Conservation (phyloP, 1,139 yeast genomes). For the Arxiozyma bovina region DNA sequence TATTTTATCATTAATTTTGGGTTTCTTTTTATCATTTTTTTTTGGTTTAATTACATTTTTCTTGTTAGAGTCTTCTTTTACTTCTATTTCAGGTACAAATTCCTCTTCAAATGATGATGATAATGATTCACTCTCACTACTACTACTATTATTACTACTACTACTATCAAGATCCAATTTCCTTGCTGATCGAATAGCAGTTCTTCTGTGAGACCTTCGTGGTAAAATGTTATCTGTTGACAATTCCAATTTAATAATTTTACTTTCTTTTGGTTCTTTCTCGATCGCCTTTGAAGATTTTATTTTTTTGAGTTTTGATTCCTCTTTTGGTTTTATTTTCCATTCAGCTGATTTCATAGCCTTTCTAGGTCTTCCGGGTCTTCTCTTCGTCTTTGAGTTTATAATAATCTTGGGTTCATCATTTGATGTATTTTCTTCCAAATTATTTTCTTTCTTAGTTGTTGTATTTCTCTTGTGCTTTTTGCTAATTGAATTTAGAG, state of each 20-base stretch:
- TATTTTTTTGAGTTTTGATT: not conserved
- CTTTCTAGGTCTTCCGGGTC: constrained; percentile 13
- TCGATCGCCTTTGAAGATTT: not conserved
- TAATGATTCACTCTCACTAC: constrained; percentile 1
- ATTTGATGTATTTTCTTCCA: not conserved
- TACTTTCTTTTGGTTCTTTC: not conserved
- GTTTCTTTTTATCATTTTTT: not conserved
- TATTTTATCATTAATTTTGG: not conserved
- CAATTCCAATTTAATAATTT: constrained; percentile 3
- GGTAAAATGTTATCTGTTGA: constrained; percentile 9
- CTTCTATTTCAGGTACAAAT: not conserved
- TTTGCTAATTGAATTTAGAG: not conserved
- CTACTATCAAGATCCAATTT: not conserved
- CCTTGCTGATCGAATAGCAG: not conserved
- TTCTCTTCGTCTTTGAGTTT: not conserved
- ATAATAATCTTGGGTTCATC: not conserved
- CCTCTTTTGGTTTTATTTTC: not conserved
- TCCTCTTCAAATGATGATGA: not conserved
- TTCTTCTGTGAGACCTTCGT: constrained; percentile 5
- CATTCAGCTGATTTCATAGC: not conserved
- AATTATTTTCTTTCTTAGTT: not conserved
- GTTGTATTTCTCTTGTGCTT: not conserved
- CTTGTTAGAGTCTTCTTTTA: not conserved
- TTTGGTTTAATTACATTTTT: not conserved
- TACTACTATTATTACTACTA: too few relatives aligned